Evolutionary conservation across 352 stramenopile genomes (phyloP).

Genomic region (Aphanomyces cochlioides): DNA sequence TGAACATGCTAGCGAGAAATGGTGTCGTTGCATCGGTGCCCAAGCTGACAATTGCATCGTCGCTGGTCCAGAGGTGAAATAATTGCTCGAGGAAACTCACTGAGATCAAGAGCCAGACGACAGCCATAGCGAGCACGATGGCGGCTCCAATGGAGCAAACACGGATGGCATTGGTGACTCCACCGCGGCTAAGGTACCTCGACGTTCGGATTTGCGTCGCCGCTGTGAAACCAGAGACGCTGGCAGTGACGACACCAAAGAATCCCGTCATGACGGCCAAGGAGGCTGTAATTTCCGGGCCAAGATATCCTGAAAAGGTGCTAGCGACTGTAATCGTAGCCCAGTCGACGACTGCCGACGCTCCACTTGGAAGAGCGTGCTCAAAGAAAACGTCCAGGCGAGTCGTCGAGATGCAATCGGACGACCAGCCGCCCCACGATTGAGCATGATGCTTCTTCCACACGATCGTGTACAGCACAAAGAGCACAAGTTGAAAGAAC

Average conservation of each 20-base stretch:
- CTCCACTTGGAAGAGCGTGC: background rate
- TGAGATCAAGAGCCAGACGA: background rate
- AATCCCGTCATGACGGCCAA: constrained; percentile 6
- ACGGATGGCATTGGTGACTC: background rate
- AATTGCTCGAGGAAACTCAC: background rate
- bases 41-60: background rate
- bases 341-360: constrained; percentile 13
- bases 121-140: background rate
- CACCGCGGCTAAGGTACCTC: constrained; percentile 1
- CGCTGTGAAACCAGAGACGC: constrained; percentile 1
- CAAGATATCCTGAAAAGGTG: constrained; percentile 9
- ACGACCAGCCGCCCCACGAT: constrained; percentile 23
- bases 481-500: constrained; percentile 1
- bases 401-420: constrained; percentile 10
- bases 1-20: constrained; percentile 1
- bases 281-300: background rate
- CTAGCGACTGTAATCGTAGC: background rate
- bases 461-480: constrained; percentile 13
- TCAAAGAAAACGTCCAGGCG: constrained; percentile 2
- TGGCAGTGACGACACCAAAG: constrained; percentile 5
- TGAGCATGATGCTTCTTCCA: constrained; percentile 12
- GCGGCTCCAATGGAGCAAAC: background rate
- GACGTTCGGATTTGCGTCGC: constrained; percentile 12
- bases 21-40: background rate
- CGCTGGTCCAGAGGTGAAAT: constrained; percentile 15